Conservation (phyloP, 1,284 basidiomycete species). For the Macrocystidia cucumis region DNA sequence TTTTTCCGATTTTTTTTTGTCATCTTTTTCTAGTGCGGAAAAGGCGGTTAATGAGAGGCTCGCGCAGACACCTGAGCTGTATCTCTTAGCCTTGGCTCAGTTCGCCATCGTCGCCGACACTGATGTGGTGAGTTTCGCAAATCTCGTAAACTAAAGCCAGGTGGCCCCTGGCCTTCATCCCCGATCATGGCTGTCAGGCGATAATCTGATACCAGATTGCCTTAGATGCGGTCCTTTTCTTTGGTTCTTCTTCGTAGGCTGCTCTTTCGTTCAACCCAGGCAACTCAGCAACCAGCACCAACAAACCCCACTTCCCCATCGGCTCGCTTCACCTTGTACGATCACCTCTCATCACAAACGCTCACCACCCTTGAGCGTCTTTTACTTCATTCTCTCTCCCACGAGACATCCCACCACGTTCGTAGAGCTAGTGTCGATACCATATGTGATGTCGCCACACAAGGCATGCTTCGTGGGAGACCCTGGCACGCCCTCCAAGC, state of each 20-base stretch:
- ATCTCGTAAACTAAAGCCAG: background rate
- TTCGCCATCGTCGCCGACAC: constrained; percentile 67
- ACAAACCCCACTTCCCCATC: constrained; percentile 8
- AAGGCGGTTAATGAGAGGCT: constrained; percentile 72
- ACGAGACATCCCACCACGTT: constrained; percentile 49
- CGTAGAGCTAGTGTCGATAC: constrained; percentile 69
- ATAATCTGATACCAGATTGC: background rate
- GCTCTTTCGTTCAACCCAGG: constrained; percentile 48
- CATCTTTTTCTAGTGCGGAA: constrained; percentile 47
- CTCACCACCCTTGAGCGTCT: constrained; percentile 62
- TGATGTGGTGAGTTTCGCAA: constrained; percentile 54
- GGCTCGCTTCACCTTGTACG: constrained; percentile 44
- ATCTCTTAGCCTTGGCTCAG: constrained; percentile 67
- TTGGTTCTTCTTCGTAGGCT: constrained; percentile 69
- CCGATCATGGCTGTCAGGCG: background rate
- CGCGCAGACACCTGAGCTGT: constrained; percentile 67
- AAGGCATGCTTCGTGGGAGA: constrained; percentile 61
- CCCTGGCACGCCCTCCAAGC: constrained; percentile 75
- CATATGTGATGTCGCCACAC: constrained; percentile 63
- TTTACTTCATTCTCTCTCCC: constrained; percentile 56
- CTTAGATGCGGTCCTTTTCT: constrained; percentile 75
- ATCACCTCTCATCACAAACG: constrained; percentile 60
- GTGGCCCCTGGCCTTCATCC: background rate
- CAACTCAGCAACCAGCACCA: constrained; percentile 8
- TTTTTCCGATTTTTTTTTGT: constrained; percentile 1